phyloP scores from a whole-genome alignment of 2,329 filamentous ascomycete species.

The Coleophoma cylindrospora region DNA sequence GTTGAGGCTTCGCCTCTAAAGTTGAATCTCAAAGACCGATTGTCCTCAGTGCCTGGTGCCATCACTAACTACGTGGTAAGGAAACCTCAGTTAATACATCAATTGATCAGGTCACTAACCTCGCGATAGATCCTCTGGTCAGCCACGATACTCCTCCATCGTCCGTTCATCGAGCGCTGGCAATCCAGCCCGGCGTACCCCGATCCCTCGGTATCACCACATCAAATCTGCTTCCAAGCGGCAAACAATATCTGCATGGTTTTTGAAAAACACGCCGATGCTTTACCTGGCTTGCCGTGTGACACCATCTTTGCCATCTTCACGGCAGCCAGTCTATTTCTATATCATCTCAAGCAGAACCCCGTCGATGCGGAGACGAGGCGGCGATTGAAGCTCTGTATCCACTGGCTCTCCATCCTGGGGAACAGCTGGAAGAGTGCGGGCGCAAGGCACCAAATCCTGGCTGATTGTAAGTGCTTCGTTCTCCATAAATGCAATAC shows the following conservation, averaged over 20 bases:
- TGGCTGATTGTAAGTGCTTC: slow-evolving; percentile 18
- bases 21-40: slow-evolving; percentile 18
- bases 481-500: neutral
- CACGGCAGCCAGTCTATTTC: slow-evolving; percentile 20
- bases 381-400: slow-evolving; percentile 19
- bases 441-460: slow-evolving; percentile 20
- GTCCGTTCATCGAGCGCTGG: slow-evolving; percentile 23
- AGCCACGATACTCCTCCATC: slow-evolving; percentile 21
- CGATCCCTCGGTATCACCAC: slow-evolving; percentile 10
- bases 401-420: slow-evolving; percentile 24
- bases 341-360: slow-evolving; percentile 17
- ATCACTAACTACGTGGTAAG: slow-evolving; percentile 25
- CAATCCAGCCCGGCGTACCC: slow-evolving; percentile 6
- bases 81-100: neutral
- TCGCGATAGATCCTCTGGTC: slow-evolving; percentile 20
- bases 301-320: slow-evolving; percentile 26
- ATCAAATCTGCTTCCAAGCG: slow-evolving; percentile 18
- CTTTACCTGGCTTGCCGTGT: slow-evolving; percentile 20
- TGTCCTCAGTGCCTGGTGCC: slow-evolving; percentile 19
- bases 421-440: slow-evolving; percentile 25
- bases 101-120: neutral
- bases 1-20: slow-evolving; percentile 19
- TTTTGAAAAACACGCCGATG: slow-evolving; percentile 22
- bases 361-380: slow-evolving; percentile 11
- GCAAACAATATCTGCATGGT: slow-evolving; percentile 23